Percentiles rank a stretch among this genome's conserved stretches.
Conservation (phyloP, 1,284 basidiomycete species). For the Pseudozyma sp. region DNA sequence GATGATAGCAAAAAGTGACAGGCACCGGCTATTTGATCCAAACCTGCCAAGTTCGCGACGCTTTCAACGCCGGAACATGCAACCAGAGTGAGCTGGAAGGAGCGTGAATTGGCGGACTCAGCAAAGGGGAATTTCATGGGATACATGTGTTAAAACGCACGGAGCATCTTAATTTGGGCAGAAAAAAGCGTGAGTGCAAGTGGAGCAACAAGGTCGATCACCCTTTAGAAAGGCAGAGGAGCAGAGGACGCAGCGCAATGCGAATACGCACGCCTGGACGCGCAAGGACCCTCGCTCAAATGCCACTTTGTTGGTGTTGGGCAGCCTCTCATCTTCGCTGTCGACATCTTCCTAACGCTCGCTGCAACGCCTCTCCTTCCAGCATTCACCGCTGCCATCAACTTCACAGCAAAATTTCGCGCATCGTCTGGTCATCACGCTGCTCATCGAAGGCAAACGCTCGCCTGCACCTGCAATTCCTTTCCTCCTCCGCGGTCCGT, state of each 20-base stretch:
- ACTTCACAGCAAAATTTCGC: background rate
- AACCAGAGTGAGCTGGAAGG: no score
- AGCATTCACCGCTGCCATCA: background rate
- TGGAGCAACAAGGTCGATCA: slow-evolving; percentile 42
- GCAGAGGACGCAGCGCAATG: background rate
- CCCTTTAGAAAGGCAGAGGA: slow-evolving; percentile 10
- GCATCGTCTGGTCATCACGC: background rate
- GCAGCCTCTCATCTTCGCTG: slow-evolving; percentile 8
- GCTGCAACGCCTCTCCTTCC: no score
- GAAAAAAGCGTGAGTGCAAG: background rate
- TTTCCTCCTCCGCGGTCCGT: slow-evolving; percentile 4
- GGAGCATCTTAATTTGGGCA: background rate
- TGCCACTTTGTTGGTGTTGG: slow-evolving; percentile 1
- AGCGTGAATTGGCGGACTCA: no score
- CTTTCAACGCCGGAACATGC: no score
- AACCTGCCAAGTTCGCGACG: no score
- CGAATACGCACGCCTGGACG: slow-evolving; percentile 45
- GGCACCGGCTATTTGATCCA: no score
- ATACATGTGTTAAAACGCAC: no score
- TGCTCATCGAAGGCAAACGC: background rate
- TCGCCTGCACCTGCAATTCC: background rate
- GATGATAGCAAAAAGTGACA: no score
- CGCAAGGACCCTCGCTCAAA: slow-evolving; percentile 48
- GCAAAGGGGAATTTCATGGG: background rate
- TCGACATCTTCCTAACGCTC: background rate